phyloP scores from a whole-genome alignment of 176 grass and related monocot genomes.

The Rhynchospora breviuscula region DNA sequence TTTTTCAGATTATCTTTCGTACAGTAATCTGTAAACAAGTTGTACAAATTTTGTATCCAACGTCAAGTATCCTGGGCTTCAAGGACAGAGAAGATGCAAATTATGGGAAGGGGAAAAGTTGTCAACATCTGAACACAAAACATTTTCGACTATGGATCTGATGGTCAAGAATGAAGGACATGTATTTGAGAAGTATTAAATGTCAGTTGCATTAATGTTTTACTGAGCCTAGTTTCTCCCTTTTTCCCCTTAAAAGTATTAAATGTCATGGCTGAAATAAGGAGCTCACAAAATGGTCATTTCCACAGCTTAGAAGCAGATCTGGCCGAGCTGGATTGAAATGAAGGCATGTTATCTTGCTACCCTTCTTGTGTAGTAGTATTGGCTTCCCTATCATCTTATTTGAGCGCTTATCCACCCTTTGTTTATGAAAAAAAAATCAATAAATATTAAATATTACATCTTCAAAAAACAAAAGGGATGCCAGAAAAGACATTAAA shows the following conservation, averaged over 20 bases:
- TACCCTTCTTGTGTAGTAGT: slow-evolving; percentile 91
- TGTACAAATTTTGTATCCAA: background rate
- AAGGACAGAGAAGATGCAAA: background rate
- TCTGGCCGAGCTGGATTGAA: slow-evolving; percentile 80
- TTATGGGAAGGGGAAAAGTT: background rate
- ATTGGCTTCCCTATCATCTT: slow-evolving; percentile 52
- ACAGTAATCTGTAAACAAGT: background rate
- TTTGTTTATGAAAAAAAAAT: slow-evolving; percentile 25
- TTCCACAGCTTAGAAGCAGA: slow-evolving; percentile 93
- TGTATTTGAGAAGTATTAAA: background rate
- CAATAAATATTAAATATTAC: background rate
- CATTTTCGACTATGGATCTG: background rate
- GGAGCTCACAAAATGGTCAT: slow-evolving; percentile 91
- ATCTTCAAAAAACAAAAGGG: background rate
- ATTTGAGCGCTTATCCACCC: slow-evolving; percentile 68
- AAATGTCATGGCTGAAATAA: background rate
- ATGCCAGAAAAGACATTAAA: background rate
- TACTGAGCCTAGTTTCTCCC: background rate
- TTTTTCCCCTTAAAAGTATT: too few species aligned
- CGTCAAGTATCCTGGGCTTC: background rate
- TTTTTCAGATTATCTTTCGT: background rate
- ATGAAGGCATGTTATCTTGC: slow-evolving; percentile 84
- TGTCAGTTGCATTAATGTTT: background rate
- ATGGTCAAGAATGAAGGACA: background rate
- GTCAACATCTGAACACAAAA: background rate